These are phyloP conservation scores for Marasmius tenuissimus DNA, from an alignment of 1,284 basidiomycete species.

Conservation along the genomic window DNA sequence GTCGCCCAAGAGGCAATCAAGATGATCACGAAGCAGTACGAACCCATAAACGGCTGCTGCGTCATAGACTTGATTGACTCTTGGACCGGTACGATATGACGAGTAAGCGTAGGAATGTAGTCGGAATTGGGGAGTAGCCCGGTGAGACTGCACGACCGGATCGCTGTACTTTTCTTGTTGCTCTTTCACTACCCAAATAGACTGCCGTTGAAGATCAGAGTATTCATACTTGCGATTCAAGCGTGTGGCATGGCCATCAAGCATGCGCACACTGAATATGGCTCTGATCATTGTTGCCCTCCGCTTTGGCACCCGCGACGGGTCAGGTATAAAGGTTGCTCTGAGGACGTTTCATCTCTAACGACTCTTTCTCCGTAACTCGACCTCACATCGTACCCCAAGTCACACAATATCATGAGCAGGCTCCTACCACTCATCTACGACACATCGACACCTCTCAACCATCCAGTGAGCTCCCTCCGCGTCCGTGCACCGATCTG, in stretches of 20 bases:
- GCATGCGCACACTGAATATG: too few relatives aligned
- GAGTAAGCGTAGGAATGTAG: not conserved
- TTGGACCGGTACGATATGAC: constrained; percentile 63
- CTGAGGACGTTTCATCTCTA: too few relatives aligned
- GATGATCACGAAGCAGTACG: constrained; percentile 94
- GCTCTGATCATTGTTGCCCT: too few relatives aligned
- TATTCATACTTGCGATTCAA: not conserved
- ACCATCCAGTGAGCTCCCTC: too few relatives aligned
- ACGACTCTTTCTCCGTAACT: too few relatives aligned
- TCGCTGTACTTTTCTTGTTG: not conserved
- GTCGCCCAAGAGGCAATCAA: constrained; percentile 99
- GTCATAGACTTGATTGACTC: constrained; percentile 86
- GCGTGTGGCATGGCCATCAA: not conserved
- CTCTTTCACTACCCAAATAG: not conserved
- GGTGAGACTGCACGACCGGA: not conserved
- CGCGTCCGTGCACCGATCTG: too few relatives aligned
- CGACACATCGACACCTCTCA: too few relatives aligned
- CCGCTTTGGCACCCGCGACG: too few relatives aligned
- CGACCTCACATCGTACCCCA: too few relatives aligned
- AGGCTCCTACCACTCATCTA: too few relatives aligned
- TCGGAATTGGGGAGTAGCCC: not conserved
- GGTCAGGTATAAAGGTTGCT: too few relatives aligned
- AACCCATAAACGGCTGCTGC: constrained; percentile 87
- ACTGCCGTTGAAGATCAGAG: not conserved
- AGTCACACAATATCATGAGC: too few relatives aligned